These are phyloP conservation scores for Tilletiopsis washingtonensis DNA, from an alignment of 1,284 basidiomycete genomes.

Conservation along the genomic window DNA sequence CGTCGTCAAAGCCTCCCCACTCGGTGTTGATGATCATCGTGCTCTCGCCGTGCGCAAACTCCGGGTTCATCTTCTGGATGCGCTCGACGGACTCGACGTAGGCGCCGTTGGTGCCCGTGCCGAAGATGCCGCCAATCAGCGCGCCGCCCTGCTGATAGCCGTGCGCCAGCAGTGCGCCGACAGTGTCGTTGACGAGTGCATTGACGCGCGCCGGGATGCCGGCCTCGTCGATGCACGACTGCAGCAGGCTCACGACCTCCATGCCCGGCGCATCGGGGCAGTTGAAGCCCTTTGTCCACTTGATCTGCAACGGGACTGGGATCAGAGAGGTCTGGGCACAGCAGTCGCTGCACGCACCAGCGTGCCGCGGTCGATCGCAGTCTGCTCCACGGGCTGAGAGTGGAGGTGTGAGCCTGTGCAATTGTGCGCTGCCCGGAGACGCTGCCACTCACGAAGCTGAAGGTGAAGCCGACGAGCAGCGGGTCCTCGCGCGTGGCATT, in stretches of 20 bases:
- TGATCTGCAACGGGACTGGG: no score
- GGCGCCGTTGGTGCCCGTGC: slow-evolving; percentile 95
- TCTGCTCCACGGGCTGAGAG: slow-evolving; percentile 91
- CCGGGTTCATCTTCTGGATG: slow-evolving; percentile 59
- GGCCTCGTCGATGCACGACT: slow-evolving; percentile 86
- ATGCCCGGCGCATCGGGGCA: slow-evolving; percentile 64
- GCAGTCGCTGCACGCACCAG: slow-evolving; percentile 53
- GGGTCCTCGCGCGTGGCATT: slow-evolving; percentile 21
- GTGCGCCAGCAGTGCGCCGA: slow-evolving; percentile 83
- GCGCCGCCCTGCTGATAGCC: slow-evolving; percentile 77
- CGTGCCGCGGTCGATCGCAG: slow-evolving; percentile 77
- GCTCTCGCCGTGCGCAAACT: slow-evolving; percentile 38
- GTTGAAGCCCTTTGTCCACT: slow-evolving; percentile 48
- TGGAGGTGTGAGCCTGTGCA: not conserved
- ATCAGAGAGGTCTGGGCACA: not conserved
- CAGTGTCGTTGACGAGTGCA: slow-evolving; percentile 89
- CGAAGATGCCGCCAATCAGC: slow-evolving; percentile 82
- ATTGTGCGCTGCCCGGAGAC: not conserved
- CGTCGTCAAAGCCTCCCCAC: slow-evolving; percentile 53
- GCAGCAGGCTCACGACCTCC: slow-evolving; percentile 83
- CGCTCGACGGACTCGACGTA: slow-evolving; percentile 81
- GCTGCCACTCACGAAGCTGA: slow-evolving; percentile 52
- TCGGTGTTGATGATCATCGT: slow-evolving; percentile 95
- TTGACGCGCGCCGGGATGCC: slow-evolving; percentile 88
- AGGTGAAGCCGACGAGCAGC: slow-evolving; percentile 60